These are phyloP conservation scores for Ceratobasidium sp. DNA, from an alignment of 1,284 basidiomycete genomes.

Conservation along the genomic window DNA sequence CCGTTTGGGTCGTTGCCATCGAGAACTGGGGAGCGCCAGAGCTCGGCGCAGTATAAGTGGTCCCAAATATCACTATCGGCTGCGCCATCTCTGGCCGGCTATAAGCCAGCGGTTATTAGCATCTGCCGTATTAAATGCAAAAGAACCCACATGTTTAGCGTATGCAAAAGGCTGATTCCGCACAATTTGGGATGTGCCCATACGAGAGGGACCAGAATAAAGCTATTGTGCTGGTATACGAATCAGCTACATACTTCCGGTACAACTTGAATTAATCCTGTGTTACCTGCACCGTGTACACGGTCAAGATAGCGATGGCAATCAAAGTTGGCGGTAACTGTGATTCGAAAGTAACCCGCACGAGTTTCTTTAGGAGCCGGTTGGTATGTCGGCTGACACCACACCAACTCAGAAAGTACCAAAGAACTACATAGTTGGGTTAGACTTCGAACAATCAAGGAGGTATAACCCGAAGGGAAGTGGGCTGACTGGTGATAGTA, in stretches of 20 bases:
- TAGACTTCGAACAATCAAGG: neutral
- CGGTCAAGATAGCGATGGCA: conserved; percentile 20
- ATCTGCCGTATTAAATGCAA: neutral
- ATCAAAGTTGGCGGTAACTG: conserved; percentile 24
- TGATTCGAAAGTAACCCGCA: conserved; percentile 29
- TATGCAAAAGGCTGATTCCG: no score
- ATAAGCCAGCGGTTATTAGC: neutral
- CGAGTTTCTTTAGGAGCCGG: conserved; percentile 5
- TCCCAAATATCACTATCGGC: neutral
- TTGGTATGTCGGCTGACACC: neutral
- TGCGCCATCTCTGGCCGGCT: neutral
- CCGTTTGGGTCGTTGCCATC: neutral
- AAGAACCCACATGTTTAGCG: conserved; percentile 10
- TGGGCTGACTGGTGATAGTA: conserved; percentile 1
- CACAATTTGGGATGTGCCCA: conserved; percentile 29
- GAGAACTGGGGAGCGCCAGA: neutral
- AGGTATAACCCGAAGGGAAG: no score
- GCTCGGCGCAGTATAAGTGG: neutral
- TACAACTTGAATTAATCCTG: neutral
- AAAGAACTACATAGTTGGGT: neutral
- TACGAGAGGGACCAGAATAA: conserved; percentile 19
- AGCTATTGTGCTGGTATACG: conserved; percentile 6
- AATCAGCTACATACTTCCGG: neutral
- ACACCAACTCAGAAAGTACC: neutral
- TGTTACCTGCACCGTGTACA: conserved; percentile 22